phyloP scores from a whole-genome alignment of 768 basidiomycete species.

The Xerocomellus chrysenteron region DNA sequence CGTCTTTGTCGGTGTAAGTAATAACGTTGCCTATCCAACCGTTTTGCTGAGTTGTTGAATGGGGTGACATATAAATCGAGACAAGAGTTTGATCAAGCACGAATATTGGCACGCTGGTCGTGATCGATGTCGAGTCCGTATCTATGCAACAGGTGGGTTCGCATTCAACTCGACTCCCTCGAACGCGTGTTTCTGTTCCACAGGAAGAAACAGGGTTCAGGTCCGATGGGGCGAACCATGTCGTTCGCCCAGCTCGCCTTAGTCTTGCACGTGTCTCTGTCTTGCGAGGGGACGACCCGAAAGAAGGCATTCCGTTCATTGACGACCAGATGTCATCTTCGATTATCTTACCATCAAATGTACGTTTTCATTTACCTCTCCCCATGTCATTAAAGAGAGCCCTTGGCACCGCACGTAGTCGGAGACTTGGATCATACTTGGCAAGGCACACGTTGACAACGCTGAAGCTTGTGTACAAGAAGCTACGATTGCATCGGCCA shows the following conservation, averaged over 20 bases:
- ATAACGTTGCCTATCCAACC: neutral
- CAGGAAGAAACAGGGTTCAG: slow-evolving; percentile 92
- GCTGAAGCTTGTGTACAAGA: slow-evolving; percentile 58
- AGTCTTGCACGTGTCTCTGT: slow-evolving; percentile 95
- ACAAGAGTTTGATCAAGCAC: slow-evolving; percentile 44
- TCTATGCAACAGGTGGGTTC: slow-evolving; percentile 82
- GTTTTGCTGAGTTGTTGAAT: neutral
- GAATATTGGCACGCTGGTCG: slow-evolving; percentile 81
- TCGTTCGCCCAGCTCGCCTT: slow-evolving; percentile 74
- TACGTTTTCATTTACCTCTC: slow-evolving; percentile 23
- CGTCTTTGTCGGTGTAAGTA: slow-evolving; percentile 80
- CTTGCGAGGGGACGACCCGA: slow-evolving; percentile 78
- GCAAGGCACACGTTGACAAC: slow-evolving; percentile 91
- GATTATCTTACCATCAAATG: slow-evolving; percentile 87
- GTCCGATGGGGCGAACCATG: slow-evolving; percentile 57
- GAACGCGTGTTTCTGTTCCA: neutral
- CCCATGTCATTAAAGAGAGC: neutral
- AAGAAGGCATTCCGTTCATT: too few relatives aligned
- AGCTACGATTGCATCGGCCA: too few relatives aligned
- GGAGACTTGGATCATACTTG: slow-evolving; percentile 84
- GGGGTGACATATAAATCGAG: slow-evolving; percentile 60
- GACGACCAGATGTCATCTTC: slow-evolving; percentile 93
- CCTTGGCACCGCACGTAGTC: slow-evolving; percentile 42
- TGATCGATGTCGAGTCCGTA: slow-evolving; percentile 84
- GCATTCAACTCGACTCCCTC: neutral